Evolutionary conservation across 306 rosid species (phyloP).

Genomic region (Quercus cerris): DNA sequence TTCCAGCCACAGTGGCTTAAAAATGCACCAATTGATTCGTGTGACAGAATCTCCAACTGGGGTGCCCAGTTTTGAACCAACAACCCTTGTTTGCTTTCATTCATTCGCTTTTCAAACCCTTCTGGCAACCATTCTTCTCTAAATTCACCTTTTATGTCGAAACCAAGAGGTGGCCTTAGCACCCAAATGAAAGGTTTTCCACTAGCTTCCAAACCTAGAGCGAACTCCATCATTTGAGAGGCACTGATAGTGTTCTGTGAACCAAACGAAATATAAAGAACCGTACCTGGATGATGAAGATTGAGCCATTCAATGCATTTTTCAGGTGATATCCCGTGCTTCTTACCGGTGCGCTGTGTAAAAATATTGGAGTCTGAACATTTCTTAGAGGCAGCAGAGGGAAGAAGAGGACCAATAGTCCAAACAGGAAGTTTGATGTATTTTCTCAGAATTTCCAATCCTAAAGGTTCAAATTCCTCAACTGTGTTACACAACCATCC

Average conservation of each 20-base stretch:
- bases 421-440: slow-evolving; percentile 30
- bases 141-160: slow-evolving; percentile 44
- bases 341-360: slow-evolving; percentile 40
- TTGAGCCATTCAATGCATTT: slow-evolving; percentile 54
- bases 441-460: slow-evolving; percentile 43
- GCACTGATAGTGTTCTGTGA: slow-evolving; percentile 69
- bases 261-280: slow-evolving; percentile 75
- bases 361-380: slow-evolving; percentile 4
- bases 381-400: neutral
- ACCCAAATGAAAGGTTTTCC: slow-evolving; percentile 64
- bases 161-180: slow-evolving; percentile 63
- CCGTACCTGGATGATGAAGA: slow-evolving; percentile 30
- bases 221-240: slow-evolving; percentile 65
- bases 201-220: slow-evolving; percentile 62
- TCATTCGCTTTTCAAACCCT: slow-evolving; percentile 57
- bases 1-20: slow-evolving; percentile 96
- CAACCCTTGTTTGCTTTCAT: slow-evolving; percentile 33
- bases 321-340: slow-evolving; percentile 39
- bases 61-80: slow-evolving; percentile 75
- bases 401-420: slow-evolving; percentile 59
- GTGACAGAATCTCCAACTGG: slow-evolving; percentile 63
- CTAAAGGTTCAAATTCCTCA: slow-evolving; percentile 59
- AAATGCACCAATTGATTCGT: slow-evolving; percentile 51
- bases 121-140: slow-evolving; percentile 55
- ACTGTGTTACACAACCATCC: slow-evolving; percentile 73